Percentiles rank a stretch among this genome's conserved stretches.
Conservation (phyloP, 805 yeast genomes). For the Nakazawaea ernobii region DNA sequence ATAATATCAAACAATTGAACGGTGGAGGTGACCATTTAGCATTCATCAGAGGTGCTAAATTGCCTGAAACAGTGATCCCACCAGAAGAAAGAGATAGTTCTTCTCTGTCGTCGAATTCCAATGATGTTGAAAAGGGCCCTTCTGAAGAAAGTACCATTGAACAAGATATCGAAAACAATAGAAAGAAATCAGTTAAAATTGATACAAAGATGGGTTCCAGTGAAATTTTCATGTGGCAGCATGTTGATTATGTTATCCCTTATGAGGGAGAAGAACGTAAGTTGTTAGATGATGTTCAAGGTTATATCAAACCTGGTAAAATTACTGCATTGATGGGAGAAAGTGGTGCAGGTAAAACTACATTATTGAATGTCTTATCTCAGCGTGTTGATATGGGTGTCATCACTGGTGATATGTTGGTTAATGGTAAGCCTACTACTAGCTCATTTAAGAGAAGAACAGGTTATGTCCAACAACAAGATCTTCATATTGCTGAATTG, state of each 20-base stretch:
- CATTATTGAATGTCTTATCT: conserved; percentile 40
- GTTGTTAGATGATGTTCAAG: conserved; percentile 21
- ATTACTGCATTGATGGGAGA: conserved; percentile 42
- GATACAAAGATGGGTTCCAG: conserved; percentile 8
- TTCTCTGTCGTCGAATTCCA: conserved; percentile 18
- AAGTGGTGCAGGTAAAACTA: conserved; percentile 47
- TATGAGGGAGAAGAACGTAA: conserved; percentile 17
- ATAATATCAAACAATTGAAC: conserved; percentile 18
- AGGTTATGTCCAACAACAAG: conserved; percentile 52
- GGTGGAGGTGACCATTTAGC: conserved; percentile 28
- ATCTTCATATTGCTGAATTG: conserved; percentile 36
- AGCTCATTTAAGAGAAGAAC: conserved; percentile 37
- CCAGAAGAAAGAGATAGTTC: conserved; percentile 14
- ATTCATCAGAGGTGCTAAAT: conserved; percentile 35
- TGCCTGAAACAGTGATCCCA: conserved; percentile 18
- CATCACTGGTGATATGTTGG: conserved; percentile 42
- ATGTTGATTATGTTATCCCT: conserved; percentile 20
- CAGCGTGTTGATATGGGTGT: conserved; percentile 41
- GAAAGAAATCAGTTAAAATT: neutral
- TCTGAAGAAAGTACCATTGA: conserved; percentile 17
- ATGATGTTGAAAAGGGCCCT: conserved; percentile 13
- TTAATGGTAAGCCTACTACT: conserved; percentile 37
- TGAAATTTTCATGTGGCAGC: conserved; percentile 17
- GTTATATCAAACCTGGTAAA: conserved; percentile 31
- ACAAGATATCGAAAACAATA: conserved; percentile 6